Percentiles rank a stretch among this genome's conserved stretches.
Evolutionary conservation across 192 early-diverging fungal species (phyloP).

Genomic region (Glomus cerebriforme): DNA sequence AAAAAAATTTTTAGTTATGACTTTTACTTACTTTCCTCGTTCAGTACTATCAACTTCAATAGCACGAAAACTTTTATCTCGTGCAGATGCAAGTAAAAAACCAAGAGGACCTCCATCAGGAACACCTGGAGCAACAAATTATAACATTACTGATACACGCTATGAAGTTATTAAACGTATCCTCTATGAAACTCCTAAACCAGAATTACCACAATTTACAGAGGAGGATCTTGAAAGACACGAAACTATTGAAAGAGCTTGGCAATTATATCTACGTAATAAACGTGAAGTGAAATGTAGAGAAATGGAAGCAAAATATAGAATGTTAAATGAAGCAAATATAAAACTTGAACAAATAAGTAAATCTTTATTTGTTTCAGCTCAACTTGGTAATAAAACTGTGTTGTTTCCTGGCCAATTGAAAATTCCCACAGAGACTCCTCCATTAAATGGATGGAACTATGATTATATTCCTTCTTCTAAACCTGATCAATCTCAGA

Average conservation of each 20-base stretch:
- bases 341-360: slow-evolving; percentile 63
- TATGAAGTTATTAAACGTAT: slow-evolving; percentile 74
- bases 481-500: neutral
- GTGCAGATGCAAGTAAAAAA: neutral
- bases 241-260: slow-evolving; percentile 72
- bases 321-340: slow-evolving; percentile 65
- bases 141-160: slow-evolving; percentile 49
- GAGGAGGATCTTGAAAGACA: slow-evolving; percentile 64
- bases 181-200: slow-evolving; percentile 58
- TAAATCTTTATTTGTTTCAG: slow-evolving; percentile 61
- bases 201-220: slow-evolving; percentile 48
- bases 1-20: neutral
- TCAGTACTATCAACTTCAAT: neutral
- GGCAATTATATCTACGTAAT: slow-evolving; percentile 55
- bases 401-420: slow-evolving; percentile 70
- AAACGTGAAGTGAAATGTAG: slow-evolving; percentile 48
- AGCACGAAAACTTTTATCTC: neutral
- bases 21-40: neutral
- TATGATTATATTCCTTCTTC: slow-evolving; percentile 45
- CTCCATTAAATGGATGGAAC: slow-evolving; percentile 70
- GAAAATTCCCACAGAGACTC: slow-evolving; percentile 76
- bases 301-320: slow-evolving; percentile 59
- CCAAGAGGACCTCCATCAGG: neutral
- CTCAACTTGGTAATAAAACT: slow-evolving; percentile 59
- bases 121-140: neutral